phyloP scores from a whole-genome alignment of 2,329 filamentous ascomycete species.

The Penicillium digitatum region DNA sequence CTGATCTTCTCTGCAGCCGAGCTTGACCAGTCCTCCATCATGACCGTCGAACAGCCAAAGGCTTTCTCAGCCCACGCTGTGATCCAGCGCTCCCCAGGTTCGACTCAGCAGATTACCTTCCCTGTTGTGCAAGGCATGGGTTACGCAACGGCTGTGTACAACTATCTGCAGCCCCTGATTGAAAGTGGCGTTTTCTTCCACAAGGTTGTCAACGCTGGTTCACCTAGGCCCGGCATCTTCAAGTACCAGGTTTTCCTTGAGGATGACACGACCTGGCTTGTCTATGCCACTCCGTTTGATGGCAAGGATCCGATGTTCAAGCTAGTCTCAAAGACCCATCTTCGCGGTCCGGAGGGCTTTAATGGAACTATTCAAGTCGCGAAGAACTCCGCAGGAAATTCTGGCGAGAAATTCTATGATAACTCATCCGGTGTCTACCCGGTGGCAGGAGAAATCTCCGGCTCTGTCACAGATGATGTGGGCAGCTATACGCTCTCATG shows the following conservation, averaged over 20 bases:
- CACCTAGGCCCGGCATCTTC: conserved; percentile 59
- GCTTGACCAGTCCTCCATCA: conserved; percentile 57
- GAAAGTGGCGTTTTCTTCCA: conserved; percentile 72
- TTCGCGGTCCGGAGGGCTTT: conserved; percentile 65
- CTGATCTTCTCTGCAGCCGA: conserved; percentile 75
- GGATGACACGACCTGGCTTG: conserved; percentile 70
- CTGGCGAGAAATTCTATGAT: conserved; percentile 68
- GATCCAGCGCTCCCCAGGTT: conserved; percentile 54
- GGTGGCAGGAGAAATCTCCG: conserved; percentile 60
- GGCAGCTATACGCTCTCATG: conserved; percentile 74
- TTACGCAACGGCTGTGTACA: conserved; percentile 76
- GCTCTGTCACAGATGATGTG: conserved; percentile 51
- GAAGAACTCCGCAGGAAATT: conserved; percentile 61
- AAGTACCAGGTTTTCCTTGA: conserved; percentile 74
- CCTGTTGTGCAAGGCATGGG: conserved; percentile 87
- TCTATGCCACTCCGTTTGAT: conserved; percentile 66
- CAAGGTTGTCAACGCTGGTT: conserved; percentile 53
- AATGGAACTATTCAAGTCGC: conserved; percentile 76
- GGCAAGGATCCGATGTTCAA: conserved; percentile 63
- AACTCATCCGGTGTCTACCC: conserved; percentile 71
- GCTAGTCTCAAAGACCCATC: conserved; percentile 61
- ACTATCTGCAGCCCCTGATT: conserved; percentile 65
- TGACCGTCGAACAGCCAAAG: conserved; percentile 52
- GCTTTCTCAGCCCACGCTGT: conserved; percentile 65
- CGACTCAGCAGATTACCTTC: conserved; percentile 64